Evolutionary conservation across 192 early-diverging fungal species (phyloP).

Genomic region (Dissophora ornata): DNA sequence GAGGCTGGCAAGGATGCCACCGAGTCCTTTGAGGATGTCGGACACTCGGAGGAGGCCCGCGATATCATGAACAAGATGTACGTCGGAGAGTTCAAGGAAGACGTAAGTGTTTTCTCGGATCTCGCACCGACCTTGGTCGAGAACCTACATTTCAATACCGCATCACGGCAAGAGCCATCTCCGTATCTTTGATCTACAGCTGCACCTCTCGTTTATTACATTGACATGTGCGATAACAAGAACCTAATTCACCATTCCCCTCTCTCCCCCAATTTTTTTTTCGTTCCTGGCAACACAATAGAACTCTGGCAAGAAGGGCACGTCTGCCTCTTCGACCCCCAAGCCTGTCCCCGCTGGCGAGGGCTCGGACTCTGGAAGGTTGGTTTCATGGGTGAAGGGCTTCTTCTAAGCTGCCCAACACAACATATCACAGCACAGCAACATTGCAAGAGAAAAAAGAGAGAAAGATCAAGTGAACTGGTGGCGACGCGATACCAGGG

Average conservation of each 20-base stretch:
- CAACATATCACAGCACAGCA: neutral
- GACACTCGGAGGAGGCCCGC: slow-evolving; percentile 95
- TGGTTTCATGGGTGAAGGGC: slow-evolving; percentile 54
- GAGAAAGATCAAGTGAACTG: neutral
- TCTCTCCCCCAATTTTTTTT: neutral
- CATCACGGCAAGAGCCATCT: too few relatives aligned
- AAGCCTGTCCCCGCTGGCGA: slow-evolving; percentile 35
- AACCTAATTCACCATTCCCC: neutral
- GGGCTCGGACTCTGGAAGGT: slow-evolving; percentile 50
- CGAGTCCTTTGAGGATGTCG: slow-evolving; percentile 96
- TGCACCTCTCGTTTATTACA: too few relatives aligned
- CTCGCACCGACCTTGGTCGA: too few relatives aligned
- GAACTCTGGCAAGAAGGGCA: slow-evolving; percentile 30
- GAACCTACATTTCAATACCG: too few relatives aligned
- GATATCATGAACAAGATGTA: slow-evolving; percentile 81
- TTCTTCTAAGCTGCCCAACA: slow-evolving; percentile 22
- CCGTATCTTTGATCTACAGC: too few relatives aligned
- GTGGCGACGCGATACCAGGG: too few relatives aligned
- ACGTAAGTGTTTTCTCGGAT: too few relatives aligned
- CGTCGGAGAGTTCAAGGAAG: slow-evolving; percentile 76
- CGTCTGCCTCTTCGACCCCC: slow-evolving; percentile 27
- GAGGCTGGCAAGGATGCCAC: slow-evolving; percentile 91
- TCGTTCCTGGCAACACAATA: neutral
- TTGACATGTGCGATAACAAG: neutral
- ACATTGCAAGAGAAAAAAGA: neutral